Conservation (phyloP, 352 stramenopile genomes). For the Pythium guiyangense region DNA sequence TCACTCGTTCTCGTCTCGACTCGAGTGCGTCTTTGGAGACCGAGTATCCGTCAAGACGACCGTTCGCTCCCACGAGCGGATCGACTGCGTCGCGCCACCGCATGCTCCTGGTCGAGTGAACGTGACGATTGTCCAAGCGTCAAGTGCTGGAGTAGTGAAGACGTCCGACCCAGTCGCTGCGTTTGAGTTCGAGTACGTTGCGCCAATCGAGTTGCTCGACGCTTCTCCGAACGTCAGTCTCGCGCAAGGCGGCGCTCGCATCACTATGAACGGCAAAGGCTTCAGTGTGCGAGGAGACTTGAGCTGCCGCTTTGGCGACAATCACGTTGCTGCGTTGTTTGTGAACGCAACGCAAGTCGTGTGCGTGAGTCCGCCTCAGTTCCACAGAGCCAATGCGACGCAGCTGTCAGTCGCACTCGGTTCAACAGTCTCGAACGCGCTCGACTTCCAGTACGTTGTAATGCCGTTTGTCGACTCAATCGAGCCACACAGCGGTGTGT, state of each 20-base stretch:
- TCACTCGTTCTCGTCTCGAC: slow-evolving; percentile 2
- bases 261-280: slow-evolving; percentile 26
- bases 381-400: slow-evolving; percentile 10
- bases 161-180: slow-evolving; percentile 6
- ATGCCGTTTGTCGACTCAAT: slow-evolving; percentile 21
- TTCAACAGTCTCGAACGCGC: slow-evolving; percentile 6
- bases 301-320: slow-evolving; percentile 29
- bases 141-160: neutral
- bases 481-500: slow-evolving; percentile 22
- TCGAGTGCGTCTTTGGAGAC: slow-evolving; percentile 31
- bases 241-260: slow-evolving; percentile 21
- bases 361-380: slow-evolving; percentile 28
- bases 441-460: slow-evolving; percentile 27
- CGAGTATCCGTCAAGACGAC: slow-evolving; percentile 1
- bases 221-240: slow-evolving; percentile 20
- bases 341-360: slow-evolving; percentile 22
- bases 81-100: slow-evolving; percentile 24
- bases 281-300: slow-evolving; percentile 29
- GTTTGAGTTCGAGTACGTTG: slow-evolving; percentile 34
- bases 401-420: slow-evolving; percentile 24
- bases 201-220: slow-evolving; percentile 24
- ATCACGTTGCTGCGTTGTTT: slow-evolving; percentile 15
- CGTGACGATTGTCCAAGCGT: slow-evolving; percentile 16
- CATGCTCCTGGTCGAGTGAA: slow-evolving; percentile 18
- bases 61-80: slow-evolving; percentile 5